phyloP scores from a whole-genome alignment of 148 eudicot genomes.

The Diospyros kaki region DNA sequence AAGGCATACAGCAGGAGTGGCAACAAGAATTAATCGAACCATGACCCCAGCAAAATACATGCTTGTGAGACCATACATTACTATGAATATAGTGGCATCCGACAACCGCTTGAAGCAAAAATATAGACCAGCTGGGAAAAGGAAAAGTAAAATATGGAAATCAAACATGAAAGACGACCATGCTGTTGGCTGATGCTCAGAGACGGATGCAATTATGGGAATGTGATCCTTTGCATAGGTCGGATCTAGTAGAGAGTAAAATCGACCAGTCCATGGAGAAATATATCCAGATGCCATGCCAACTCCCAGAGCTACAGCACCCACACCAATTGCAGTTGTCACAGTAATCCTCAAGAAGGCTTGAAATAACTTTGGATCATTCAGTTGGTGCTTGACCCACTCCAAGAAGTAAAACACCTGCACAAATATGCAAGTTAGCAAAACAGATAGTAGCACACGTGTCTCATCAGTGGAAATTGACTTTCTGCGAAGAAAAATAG shows the following conservation, averaged over 20 bases:
- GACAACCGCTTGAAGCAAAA: slow-evolving; percentile 88
- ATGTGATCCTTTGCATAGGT: slow-evolving; percentile 98
- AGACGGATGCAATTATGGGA: slow-evolving; percentile 96
- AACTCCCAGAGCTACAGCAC: slow-evolving; percentile 81
- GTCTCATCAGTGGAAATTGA: background rate
- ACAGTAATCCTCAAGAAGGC: slow-evolving; percentile 87
- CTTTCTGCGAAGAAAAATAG: background rate
- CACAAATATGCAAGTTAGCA: slow-evolving; percentile 13
- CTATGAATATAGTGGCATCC: slow-evolving; percentile 93
- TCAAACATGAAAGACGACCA: slow-evolving; percentile 99
- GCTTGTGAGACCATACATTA: slow-evolving; percentile 97
- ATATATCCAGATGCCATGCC: slow-evolving; percentile 97
- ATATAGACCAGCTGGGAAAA: slow-evolving; percentile 94
- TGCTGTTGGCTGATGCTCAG: slow-evolving; percentile 99
- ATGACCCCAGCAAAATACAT: slow-evolving; percentile 99
- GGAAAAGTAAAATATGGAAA: slow-evolving; percentile 85
- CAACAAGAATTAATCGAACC: slow-evolving; percentile 97
- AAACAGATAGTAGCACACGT: background rate
- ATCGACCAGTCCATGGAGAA: slow-evolving; percentile 98
- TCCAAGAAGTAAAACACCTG: slow-evolving; percentile 94
- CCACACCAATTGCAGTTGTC: slow-evolving; percentile 63
- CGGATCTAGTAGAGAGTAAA: slow-evolving; percentile 96
- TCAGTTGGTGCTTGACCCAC: slow-evolving; percentile 86
- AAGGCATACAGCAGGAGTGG: slow-evolving; percentile 96
- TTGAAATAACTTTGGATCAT: slow-evolving; percentile 77